Percentiles rank a stretch among this genome's conserved stretches.
These are phyloP conservation scores for Tremellales sp. DNA, from an alignment of 1,284 basidiomycete genomes.

Conservation along the genomic window DNA sequence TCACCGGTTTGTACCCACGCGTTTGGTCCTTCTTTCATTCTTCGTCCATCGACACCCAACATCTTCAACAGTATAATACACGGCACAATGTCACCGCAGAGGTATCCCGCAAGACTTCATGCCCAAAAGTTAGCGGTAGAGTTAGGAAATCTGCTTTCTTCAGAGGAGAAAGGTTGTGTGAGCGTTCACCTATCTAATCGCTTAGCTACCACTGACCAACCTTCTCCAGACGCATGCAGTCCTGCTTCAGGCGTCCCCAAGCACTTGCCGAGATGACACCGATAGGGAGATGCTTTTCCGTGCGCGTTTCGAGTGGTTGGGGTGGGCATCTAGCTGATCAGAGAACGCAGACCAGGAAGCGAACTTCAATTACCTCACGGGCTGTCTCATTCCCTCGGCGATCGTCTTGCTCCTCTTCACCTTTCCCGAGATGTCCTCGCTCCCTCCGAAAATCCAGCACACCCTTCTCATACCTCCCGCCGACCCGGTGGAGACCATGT, in stretches of 20 bases:
- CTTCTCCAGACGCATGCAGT: conserved; percentile 35
- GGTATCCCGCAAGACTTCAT: conserved; percentile 42
- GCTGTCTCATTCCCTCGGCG: conserved; percentile 66
- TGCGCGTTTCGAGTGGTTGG: conserved; percentile 33
- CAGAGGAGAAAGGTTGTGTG: conserved; percentile 25
- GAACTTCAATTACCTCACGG: conserved; percentile 83
- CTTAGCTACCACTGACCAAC: not conserved
- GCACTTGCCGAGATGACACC: conserved; percentile 74
- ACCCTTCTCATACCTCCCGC: conserved; percentile 72
- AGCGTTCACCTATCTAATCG: conserved; percentile 2
- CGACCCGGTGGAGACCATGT: conserved; percentile 70
- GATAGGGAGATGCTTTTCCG: conserved; percentile 78
- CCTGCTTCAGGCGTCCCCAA: conserved; percentile 50
- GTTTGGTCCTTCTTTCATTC: too few species aligned
- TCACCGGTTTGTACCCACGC: too few species aligned
- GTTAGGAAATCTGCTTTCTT: conserved; percentile 31
- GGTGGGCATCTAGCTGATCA: not conserved
- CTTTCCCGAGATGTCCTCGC: conserved; percentile 41
- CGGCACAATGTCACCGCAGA: too few species aligned
- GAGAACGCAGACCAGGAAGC: conserved; percentile 57
- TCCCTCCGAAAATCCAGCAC: conserved; percentile 38
- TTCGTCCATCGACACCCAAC: too few species aligned
- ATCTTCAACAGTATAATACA: too few species aligned
- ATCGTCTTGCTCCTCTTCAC: conserved; percentile 62
- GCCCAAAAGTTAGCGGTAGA: conserved; percentile 37